Evolutionary conservation across 164 flowering plant genomes (phyloP).

Genomic region (Kalanchoe fedtschenkoi): DNA sequence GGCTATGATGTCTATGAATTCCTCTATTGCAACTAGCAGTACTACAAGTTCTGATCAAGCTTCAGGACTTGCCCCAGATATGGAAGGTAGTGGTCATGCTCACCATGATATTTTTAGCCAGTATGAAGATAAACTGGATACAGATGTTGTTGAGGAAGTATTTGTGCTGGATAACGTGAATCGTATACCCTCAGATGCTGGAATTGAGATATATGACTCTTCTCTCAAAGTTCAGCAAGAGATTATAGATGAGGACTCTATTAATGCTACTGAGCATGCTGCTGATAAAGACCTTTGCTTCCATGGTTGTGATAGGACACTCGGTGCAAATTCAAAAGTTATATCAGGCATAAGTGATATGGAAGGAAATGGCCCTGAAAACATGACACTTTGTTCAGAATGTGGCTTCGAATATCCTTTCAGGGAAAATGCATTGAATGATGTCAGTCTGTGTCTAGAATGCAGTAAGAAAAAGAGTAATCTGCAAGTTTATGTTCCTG

Average conservation of each 20-base stretch:
- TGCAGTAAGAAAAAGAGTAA: constrained; percentile 31
- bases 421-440: constrained; percentile 22
- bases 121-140: constrained; percentile 20
- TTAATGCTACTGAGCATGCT: constrained; percentile 16
- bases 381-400: constrained; percentile 29
- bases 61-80: constrained; percentile 46
- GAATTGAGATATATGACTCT: constrained; percentile 17
- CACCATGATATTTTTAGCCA: constrained; percentile 43
- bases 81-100: constrained; percentile 56
- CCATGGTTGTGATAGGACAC: constrained; percentile 14
- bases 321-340: constrained; percentile 18
- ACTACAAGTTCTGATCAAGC: constrained; percentile 80
- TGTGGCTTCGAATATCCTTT: constrained; percentile 39
- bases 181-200: constrained; percentile 20
- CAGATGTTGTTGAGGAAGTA: constrained; percentile 44
- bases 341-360: constrained; percentile 13
- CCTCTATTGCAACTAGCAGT: constrained; percentile 78
- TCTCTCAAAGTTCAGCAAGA: constrained; percentile 14
- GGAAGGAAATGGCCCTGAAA: constrained; percentile 18
- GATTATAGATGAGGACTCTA: constrained; percentile 16
- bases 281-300: constrained; percentile 18
- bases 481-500: constrained; percentile 9
- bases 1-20: constrained; percentile 52
- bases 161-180: constrained; percentile 58
- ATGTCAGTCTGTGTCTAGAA: constrained; percentile 38